Percentiles rank a stretch among this genome's conserved stretches.
These are phyloP conservation scores for Cutaneotrichosporon mucoides DNA, from an alignment of 1,284 basidiomycete species.

Conservation along the genomic window DNA sequence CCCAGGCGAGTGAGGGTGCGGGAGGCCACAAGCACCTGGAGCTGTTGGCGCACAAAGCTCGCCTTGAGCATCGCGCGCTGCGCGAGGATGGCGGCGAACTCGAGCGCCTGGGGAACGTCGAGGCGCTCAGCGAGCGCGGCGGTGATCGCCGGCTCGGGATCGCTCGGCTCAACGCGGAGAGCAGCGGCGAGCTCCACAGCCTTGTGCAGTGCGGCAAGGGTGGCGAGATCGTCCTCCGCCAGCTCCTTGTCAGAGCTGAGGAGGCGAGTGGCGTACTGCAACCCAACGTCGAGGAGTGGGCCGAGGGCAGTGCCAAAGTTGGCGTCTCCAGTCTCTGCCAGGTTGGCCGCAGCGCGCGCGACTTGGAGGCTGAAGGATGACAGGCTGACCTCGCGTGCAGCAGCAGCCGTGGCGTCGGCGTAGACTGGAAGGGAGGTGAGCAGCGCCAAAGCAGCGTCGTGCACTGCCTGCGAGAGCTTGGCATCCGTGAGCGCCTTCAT, in stretches of 20 bases:
- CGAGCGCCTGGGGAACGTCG: constrained; percentile 51
- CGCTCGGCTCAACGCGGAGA: constrained; percentile 50
- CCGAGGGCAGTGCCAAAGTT: constrained; percentile 6
- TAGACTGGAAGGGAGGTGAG: neutral
- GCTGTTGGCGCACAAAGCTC: constrained; percentile 39
- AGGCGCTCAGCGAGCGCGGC: constrained; percentile 63
- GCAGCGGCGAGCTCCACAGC: neutral
- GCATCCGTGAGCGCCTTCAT: constrained; percentile 11
- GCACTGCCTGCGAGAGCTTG: neutral
- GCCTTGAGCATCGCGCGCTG: constrained; percentile 55
- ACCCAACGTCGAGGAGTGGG: constrained; percentile 21
- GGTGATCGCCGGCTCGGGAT: constrained; percentile 68
- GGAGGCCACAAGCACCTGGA: constrained; percentile 54
- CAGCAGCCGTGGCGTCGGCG: neutral
- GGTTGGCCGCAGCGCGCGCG: constrained; percentile 1
- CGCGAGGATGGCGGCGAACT: constrained; percentile 53
- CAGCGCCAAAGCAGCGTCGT: constrained; percentile 9
- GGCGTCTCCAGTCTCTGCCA: neutral
- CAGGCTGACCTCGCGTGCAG: neutral
- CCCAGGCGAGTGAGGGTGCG: constrained; percentile 11
- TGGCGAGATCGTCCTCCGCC: constrained; percentile 9
- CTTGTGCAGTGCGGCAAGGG: constrained; percentile 7
- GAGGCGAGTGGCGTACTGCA: constrained; percentile 24
- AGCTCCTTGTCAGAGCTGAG: constrained; percentile 21
- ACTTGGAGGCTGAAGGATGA: neutral